phyloP scores from a whole-genome alignment of 257 asterid species.

The Hygrophila difformis region DNA sequence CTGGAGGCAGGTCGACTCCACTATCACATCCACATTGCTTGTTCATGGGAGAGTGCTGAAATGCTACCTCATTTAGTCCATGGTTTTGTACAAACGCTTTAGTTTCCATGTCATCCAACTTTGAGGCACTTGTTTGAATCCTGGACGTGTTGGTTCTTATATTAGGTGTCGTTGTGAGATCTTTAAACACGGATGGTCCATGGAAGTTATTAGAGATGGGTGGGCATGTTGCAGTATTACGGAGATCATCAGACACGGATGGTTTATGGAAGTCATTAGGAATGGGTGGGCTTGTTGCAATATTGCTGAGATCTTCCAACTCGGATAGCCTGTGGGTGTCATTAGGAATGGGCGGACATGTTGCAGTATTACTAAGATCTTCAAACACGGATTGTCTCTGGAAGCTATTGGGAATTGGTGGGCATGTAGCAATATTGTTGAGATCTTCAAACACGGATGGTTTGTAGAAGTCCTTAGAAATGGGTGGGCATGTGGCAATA shows the following conservation, averaged over 20 bases:
- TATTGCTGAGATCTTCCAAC: too few species aligned
- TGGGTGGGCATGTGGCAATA: too few species aligned
- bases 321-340: too few species aligned
- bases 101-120: constrained; percentile 78
- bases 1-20: constrained; percentile 42
- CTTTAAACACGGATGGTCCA: constrained; percentile 21
- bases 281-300: too few species aligned
- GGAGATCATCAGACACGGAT: too few species aligned
- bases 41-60: constrained; percentile 55
- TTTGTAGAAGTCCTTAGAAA: constrained; percentile 16
- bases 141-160: constrained; percentile 30
- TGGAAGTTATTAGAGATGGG: constrained; percentile 12
- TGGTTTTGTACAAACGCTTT: constrained; percentile 81
- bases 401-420: constrained; percentile 30
- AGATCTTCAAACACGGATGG: constrained; percentile 22
- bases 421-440: constrained; percentile 35
- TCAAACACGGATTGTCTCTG: too few species aligned
- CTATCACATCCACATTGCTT: constrained; percentile 42
- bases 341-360: too few species aligned
- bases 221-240: too few species aligned
- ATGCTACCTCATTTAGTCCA: constrained; percentile 69
- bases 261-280: too few species aligned
- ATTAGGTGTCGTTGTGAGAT: constrained; percentile 24
- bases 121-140: constrained; percentile 44
- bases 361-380: too few species aligned